Conservation (phyloP, 73 alveolate genomes). For the Stentor roeselii region DNA sequence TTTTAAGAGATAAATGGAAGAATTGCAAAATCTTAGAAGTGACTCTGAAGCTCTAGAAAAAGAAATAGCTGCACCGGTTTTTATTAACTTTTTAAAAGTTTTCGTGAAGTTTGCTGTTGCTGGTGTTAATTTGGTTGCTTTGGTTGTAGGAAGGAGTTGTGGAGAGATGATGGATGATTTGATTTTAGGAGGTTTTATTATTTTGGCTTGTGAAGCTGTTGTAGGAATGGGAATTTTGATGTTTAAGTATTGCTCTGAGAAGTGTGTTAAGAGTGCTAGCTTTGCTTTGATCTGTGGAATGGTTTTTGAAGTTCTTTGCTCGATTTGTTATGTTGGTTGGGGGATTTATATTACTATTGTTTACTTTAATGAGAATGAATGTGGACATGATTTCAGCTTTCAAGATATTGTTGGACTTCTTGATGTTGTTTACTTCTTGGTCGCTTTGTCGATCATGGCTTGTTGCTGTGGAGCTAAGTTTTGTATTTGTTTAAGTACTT, state of each 20-base stretch:
- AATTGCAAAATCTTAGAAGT: not conserved
- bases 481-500: not conserved
- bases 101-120: not conserved
- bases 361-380: not conserved
- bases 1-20: too few species aligned
- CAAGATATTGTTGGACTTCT: not conserved
- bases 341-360: not conserved
- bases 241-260: not conserved
- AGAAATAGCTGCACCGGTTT: not conserved
- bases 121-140: too few species aligned
- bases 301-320: not conserved
- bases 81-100: not conserved
- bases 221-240: too few species aligned
- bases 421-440: not conserved
- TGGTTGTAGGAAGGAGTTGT: not conserved
- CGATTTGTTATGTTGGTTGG: not conserved
- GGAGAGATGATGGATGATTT: not conserved
- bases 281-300: too few species aligned
- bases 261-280: not conserved
- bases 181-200: not conserved
- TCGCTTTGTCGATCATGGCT: not conserved
- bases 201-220: not conserved
- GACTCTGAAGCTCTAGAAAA: not conserved
- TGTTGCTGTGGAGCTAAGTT: constrained; percentile 2
- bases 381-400: not conserved